Conservation (phyloP, 75 land plant species). For the Picea sitchensis region DNA sequence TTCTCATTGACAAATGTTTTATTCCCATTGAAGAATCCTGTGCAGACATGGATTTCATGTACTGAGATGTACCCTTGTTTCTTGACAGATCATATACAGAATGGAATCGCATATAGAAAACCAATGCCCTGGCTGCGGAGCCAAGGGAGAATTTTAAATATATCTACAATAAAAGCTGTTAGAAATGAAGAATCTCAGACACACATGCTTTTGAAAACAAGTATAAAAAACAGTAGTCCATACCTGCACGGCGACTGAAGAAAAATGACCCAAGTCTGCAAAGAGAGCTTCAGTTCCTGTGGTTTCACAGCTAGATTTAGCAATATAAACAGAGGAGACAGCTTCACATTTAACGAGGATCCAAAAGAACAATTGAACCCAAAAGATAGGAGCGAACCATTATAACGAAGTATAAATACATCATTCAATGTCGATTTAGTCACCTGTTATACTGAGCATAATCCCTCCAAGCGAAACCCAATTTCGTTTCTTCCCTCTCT, state of each 20-base stretch:
- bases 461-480: conserved; percentile 86
- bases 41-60: background rate
- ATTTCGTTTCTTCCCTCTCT: conserved; percentile 28
- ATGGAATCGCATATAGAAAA: background rate
- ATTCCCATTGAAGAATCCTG: background rate
- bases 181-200: too few relatives aligned
- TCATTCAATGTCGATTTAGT: background rate
- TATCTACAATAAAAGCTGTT: background rate
- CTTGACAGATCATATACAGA: background rate
- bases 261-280: conserved; percentile 31
- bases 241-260: conserved; percentile 23
- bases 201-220: background rate
- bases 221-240: background rate
- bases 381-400: background rate
- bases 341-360: background rate
- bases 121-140: background rate
- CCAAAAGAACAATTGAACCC: background rate
- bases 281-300: conserved; percentile 29
- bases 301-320: background rate
- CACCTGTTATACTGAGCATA: conserved; percentile 71
- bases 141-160: background rate
- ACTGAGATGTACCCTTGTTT: background rate
- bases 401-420: background rate
- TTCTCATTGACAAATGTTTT: background rate
- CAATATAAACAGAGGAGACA: background rate